Conservation (phyloP, 345 rosid genomes). For the Lumnitzera racemosa region DNA sequence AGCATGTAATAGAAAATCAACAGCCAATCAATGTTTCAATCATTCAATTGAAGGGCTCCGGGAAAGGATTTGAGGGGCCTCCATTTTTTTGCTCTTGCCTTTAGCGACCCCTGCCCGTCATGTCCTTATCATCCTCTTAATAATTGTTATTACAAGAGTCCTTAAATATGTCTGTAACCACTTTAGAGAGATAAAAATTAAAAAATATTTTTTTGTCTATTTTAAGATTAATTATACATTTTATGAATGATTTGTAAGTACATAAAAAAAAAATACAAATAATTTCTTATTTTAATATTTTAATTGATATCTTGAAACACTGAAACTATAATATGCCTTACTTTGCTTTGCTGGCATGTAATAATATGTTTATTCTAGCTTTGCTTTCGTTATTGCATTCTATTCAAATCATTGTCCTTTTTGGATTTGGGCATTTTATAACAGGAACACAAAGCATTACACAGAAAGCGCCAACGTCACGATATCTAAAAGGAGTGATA, state of each 20-base stretch:
- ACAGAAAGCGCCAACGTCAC: constrained; percentile 39
- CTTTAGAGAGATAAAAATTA: no score
- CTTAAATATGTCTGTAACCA: no score
- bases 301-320: background rate
- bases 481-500: constrained; percentile 17
- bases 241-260: no score
- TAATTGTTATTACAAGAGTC: background rate
- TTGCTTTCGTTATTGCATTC: constrained; percentile 24
- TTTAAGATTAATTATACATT: no score
- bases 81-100: constrained; percentile 16
- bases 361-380: background rate
- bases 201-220: no score
- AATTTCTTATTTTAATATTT: no score
- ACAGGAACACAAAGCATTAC: constrained; percentile 33
- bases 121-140: constrained; percentile 15
- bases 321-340: no score
- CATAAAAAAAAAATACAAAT: no score
- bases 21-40: constrained; percentile 17
- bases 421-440: constrained; percentile 60
- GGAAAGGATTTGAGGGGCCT: constrained; percentile 21
- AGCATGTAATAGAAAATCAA: background rate
- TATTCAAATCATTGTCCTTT: constrained; percentile 43
- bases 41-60: constrained; percentile 25
- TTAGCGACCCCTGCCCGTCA: constrained; percentile 8
- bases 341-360: no score